Percentiles rank a stretch among this genome's conserved stretches.
phyloP scores from a whole-genome alignment of 2,329 filamentous ascomycete species.

The Fusarium irregulare region DNA sequence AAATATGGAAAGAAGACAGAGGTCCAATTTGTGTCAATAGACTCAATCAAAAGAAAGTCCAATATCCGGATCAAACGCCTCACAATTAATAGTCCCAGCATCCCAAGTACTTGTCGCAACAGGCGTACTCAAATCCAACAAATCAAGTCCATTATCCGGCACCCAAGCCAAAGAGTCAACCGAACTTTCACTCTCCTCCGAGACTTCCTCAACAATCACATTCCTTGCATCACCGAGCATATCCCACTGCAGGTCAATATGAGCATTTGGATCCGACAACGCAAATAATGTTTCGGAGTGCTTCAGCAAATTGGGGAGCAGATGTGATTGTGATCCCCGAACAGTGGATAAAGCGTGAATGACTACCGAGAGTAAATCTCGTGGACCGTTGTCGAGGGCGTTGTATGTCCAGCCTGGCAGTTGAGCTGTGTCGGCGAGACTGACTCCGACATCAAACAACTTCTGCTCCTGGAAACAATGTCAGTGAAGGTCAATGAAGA shows the following conservation, averaged over 20 bases:
- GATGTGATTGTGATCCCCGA: conserved; percentile 45
- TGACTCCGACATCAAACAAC: conserved; percentile 49
- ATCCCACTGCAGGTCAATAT: conserved; percentile 24
- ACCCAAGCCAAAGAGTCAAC: conserved; percentile 14
- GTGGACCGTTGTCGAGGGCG: conserved; percentile 45
- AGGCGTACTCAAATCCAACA: conserved; percentile 30
- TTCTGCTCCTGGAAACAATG: conserved; percentile 45
- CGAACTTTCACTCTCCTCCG: conserved; percentile 4
- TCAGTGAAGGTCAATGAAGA: fast-evolving
- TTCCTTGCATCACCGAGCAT: background rate
- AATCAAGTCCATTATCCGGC: background rate
- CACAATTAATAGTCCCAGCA: conserved; percentile 1
- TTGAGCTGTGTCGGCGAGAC: conserved; percentile 46
- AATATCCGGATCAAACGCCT: conserved; percentile 2
- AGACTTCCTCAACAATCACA: conserved; percentile 23
- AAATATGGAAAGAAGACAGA: fast-evolving
- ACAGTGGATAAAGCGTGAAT: conserved; percentile 43
- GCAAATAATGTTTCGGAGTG: conserved; percentile 38
- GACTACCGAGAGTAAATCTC: conserved; percentile 46
- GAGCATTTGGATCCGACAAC: conserved; percentile 18
- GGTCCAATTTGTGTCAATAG: background rate
- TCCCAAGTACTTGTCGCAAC: conserved; percentile 8
- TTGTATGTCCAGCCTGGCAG: conserved; percentile 35
- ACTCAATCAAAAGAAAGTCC: conserved; percentile 7
- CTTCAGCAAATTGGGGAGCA: conserved; percentile 45